These are phyloP conservation scores for Coniosporium tulheliwenetii DNA, from an alignment of 2,329 filamentous ascomycete genomes.

Conservation along the genomic window DNA sequence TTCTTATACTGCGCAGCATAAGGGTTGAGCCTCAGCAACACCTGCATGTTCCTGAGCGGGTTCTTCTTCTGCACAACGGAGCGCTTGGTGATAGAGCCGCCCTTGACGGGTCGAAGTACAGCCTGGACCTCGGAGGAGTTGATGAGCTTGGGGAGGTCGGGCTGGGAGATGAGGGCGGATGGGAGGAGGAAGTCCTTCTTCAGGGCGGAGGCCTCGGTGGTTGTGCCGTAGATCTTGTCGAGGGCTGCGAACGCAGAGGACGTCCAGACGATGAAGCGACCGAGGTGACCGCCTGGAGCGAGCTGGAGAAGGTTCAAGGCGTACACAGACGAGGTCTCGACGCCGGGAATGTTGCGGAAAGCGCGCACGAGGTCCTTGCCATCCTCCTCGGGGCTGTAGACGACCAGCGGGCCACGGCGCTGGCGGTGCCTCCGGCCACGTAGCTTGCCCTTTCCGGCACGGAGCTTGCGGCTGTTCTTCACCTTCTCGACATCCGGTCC, in stretches of 20 bases:
- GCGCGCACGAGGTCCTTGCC: slow-evolving; percentile 86
- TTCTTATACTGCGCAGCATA: slow-evolving; percentile 86
- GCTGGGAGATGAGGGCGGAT: slow-evolving; percentile 80
- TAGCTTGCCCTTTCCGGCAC: slow-evolving; percentile 98
- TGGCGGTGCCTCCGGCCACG: slow-evolving; percentile 92
- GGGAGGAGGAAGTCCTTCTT: slow-evolving; percentile 99
- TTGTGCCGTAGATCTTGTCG: slow-evolving; percentile 92
- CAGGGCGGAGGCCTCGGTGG: slow-evolving; percentile 72
- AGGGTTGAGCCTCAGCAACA: slow-evolving; percentile 95
- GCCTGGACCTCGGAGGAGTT: slow-evolving; percentile 98
- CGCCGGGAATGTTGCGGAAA: slow-evolving; percentile 98
- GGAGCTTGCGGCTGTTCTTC: slow-evolving; percentile 89
- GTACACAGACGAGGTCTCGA: slow-evolving; percentile 90
- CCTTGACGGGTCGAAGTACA: slow-evolving; percentile 84
- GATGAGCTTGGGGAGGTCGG: slow-evolving; percentile 94
- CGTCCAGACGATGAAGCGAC: slow-evolving; percentile 98
- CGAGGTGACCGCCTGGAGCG: slow-evolving; percentile 94
- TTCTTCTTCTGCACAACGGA: slow-evolving; percentile 97
- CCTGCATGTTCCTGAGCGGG: slow-evolving; percentile 97
- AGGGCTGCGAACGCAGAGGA: slow-evolving; percentile 93
- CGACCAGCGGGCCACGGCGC: slow-evolving; percentile 91
- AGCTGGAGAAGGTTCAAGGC: slow-evolving; percentile 97
- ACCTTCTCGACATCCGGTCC: slow-evolving; percentile 88
- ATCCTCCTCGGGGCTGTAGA: slow-evolving; percentile 92
- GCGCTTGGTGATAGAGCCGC: slow-evolving; percentile 80